A percentile compares a stretch with the other conserved stretches of the same genome.
These are phyloP conservation scores for Ailanthus altissimus DNA, from an alignment of 345 rosid genomes.

Conservation along the genomic window DNA sequence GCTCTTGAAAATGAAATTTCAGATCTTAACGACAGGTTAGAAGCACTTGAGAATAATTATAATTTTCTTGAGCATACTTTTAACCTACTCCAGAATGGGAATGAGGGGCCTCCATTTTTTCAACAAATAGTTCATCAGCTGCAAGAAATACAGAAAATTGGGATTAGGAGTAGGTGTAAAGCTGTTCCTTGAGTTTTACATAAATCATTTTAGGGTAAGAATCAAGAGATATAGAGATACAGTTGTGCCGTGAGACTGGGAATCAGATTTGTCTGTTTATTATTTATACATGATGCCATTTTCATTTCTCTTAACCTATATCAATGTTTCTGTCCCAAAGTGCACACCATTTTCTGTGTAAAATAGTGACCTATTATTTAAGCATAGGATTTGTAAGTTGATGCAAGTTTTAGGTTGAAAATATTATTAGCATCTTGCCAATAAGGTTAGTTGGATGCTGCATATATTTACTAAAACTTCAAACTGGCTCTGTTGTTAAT, in stretches of 20 bases:
- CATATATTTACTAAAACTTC: too few species aligned
- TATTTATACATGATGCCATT: not conserved
- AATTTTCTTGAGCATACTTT: slow-evolving; percentile 39
- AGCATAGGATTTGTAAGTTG: not conserved
- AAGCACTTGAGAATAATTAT: slow-evolving; percentile 51
- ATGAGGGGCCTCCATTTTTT: slow-evolving; percentile 40
- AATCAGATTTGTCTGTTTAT: not conserved
- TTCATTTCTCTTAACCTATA: not conserved
- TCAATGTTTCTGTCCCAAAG: not conserved
- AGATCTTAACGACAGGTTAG: slow-evolving; percentile 51
- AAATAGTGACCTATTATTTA: not conserved
- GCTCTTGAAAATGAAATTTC: slow-evolving; percentile 45
- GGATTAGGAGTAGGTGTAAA: slow-evolving; percentile 22
- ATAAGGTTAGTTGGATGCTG: too few species aligned
- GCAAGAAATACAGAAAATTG: slow-evolving; percentile 39
- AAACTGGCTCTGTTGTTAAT: too few species aligned
- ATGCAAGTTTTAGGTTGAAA: not conserved
- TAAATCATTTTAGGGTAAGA: slow-evolving; percentile 15
- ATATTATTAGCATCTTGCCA: not conserved
- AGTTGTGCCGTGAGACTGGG: not conserved
- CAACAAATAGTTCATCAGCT: slow-evolving; percentile 49
- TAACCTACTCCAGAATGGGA: slow-evolving; percentile 45
- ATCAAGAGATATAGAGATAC: not conserved
- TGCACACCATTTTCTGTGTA: too few species aligned
- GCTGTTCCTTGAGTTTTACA: slow-evolving; percentile 26